These are phyloP conservation scores for Mycena floridula DNA, from an alignment of 768 basidiomycete species.

Conservation along the genomic window DNA sequence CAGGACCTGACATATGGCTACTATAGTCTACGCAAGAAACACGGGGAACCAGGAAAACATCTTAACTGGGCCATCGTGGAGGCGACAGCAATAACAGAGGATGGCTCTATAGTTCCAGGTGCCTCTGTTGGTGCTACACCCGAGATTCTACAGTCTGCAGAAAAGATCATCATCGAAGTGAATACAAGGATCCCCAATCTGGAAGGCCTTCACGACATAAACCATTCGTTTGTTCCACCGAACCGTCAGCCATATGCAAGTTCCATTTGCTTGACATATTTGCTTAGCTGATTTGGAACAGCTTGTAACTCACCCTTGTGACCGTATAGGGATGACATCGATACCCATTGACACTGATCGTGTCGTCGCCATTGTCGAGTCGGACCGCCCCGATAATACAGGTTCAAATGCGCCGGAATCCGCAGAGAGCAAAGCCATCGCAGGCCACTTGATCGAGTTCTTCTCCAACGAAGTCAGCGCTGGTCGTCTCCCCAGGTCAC, in stretches of 20 bases:
- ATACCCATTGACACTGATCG: slow-evolving; percentile 45
- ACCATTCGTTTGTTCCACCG: slow-evolving; percentile 36
- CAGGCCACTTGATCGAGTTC: slow-evolving; percentile 38
- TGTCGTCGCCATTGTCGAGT: slow-evolving; percentile 38
- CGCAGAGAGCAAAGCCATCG: slow-evolving; percentile 35
- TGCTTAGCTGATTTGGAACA: slow-evolving; percentile 9
- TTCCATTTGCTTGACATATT: slow-evolving; percentile 1
- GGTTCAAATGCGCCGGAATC: slow-evolving; percentile 38
- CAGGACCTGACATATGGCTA: slow-evolving; percentile 44
- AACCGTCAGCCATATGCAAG: slow-evolving; percentile 33
- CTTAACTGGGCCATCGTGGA: slow-evolving; percentile 47
- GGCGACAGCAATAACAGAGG: slow-evolving; percentile 43
- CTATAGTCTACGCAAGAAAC: slow-evolving; percentile 35
- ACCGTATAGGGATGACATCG: slow-evolving; percentile 37
- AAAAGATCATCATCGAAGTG: slow-evolving; percentile 45
- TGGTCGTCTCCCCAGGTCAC: slow-evolving; percentile 32
- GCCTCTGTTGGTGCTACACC: slow-evolving; percentile 43
- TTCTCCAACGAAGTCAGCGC: slow-evolving; percentile 33
- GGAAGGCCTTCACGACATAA: slow-evolving; percentile 44
- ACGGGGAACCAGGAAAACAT: slow-evolving; percentile 37
- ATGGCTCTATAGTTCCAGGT: slow-evolving; percentile 40
- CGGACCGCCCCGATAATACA: slow-evolving; percentile 36
- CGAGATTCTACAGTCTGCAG: slow-evolving; percentile 40
- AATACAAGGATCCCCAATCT: slow-evolving; percentile 41
- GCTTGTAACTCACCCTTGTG: slow-evolving; percentile 36